phyloP scores from a whole-genome alignment of 495 filamentous ascomycete species.

The Xylaria flabelliformis region DNA sequence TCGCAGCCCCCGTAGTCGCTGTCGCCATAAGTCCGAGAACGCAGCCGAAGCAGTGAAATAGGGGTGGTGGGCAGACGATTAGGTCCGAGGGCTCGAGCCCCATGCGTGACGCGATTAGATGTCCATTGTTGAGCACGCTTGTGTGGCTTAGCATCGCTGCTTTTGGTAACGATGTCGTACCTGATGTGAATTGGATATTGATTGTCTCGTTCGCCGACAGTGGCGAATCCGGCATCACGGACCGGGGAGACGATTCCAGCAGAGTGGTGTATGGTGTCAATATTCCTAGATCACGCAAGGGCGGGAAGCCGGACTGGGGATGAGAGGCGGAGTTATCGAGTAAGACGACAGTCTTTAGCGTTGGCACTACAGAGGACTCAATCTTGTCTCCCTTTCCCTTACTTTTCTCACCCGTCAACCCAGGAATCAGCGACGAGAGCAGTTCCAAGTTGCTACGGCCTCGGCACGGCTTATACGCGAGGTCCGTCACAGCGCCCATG shows the following conservation, averaged over 20 bases:
- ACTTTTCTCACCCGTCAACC: constrained; percentile 47
- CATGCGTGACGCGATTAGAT: constrained; percentile 83
- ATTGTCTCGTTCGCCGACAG: constrained; percentile 75
- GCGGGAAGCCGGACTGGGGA: constrained; percentile 40
- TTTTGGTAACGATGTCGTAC: constrained; percentile 89
- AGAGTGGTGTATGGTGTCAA: constrained; percentile 64
- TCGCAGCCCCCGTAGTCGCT: constrained; percentile 81
- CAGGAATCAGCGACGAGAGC: constrained; percentile 67
- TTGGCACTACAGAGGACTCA: constrained; percentile 70
- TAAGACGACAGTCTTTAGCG: constrained; percentile 71
- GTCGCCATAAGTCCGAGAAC: constrained; percentile 95
- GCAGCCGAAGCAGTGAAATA: constrained; percentile 93
- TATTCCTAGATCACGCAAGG: constrained; percentile 30
- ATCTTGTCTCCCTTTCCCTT: constrained; percentile 47
- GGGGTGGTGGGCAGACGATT: constrained; percentile 84
- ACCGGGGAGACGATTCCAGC: constrained; percentile 47
- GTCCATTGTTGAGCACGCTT: constrained; percentile 89
- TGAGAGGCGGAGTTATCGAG: constrained; percentile 79
- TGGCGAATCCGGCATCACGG: constrained; percentile 49
- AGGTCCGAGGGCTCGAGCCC: constrained; percentile 72
- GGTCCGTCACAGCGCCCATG: constrained; percentile 83
- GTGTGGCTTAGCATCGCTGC: constrained; percentile 87
- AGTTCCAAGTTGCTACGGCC: constrained; percentile 75
- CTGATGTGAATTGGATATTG: constrained; percentile 97
- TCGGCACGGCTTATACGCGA: constrained; percentile 75